Percentiles rank a stretch among this genome's conserved stretches.
These are phyloP conservation scores for Dysphania ambrosioides DNA, from an alignment of 148 eudicot species.

Conservation along the genomic window DNA sequence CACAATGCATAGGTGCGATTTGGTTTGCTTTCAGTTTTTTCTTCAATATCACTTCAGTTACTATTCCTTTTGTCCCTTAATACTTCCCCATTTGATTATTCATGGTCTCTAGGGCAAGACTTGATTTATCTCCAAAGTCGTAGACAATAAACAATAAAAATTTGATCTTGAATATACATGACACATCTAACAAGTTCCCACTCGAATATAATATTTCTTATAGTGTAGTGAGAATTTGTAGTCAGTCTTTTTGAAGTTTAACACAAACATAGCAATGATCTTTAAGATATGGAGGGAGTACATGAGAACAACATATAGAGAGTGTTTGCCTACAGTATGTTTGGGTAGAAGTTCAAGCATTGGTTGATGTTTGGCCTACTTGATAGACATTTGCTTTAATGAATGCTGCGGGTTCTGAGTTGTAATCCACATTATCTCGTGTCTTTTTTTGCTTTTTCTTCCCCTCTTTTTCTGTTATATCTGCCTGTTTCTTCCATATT, in stretches of 20 bases:
- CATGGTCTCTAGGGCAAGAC: no score
- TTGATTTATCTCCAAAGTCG: no score
- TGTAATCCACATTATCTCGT: slow-evolving; percentile 14
- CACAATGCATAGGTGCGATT: not conserved
- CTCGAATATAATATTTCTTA: no score
- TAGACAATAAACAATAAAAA: no score
- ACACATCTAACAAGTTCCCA: no score
- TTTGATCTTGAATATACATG: no score
- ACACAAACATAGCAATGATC: no score
- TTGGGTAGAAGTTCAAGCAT: not conserved
- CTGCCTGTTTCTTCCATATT: not conserved
- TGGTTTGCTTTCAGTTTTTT: not conserved
- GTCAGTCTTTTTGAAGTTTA: no score
- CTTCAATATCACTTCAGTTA: slow-evolving; percentile 1
- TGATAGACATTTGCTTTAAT: slow-evolving; percentile 11
- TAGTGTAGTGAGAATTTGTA: no score
- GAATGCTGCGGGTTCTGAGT: slow-evolving; percentile 16
- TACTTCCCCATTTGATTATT: no score
- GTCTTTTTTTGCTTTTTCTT: not conserved
- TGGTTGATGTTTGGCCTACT: not conserved
- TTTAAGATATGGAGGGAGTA: no score
- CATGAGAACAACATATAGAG: not conserved
- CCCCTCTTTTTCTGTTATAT: slow-evolving; percentile 7
- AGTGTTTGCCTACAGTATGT: not conserved
- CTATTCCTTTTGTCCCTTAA: no score